Conservation (phyloP, 2,329 filamentous ascomycete genomes). For the Epichloe sylvatica region DNA sequence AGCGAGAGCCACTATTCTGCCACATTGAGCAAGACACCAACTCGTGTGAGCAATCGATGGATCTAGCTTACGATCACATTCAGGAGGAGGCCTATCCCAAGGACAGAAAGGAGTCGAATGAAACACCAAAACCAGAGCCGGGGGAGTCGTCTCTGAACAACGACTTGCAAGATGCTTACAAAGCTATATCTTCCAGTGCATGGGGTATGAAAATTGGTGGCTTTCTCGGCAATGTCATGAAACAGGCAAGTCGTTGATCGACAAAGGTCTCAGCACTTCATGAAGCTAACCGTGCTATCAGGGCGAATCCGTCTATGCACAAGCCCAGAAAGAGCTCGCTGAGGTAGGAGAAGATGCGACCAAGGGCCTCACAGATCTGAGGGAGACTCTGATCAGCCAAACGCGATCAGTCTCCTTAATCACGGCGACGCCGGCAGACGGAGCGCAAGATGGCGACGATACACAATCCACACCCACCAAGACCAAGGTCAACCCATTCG, state of each 20-base stretch:
- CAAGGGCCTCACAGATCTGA: constrained; percentile 62
- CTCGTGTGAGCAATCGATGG: constrained; percentile 44
- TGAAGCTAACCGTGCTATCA: constrained; percentile 20
- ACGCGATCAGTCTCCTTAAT: constrained; percentile 61
- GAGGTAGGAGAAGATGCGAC: constrained; percentile 68
- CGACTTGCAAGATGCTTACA: constrained; percentile 91
- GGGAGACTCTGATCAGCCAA: constrained; percentile 52
- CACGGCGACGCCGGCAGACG: constrained; percentile 20
- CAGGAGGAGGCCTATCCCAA: constrained; percentile 63
- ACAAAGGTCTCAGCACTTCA: not conserved
- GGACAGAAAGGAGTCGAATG: constrained; percentile 34
- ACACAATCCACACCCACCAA: constrained; percentile 35
- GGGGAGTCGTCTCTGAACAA: constrained; percentile 52
- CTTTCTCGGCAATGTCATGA: constrained; percentile 81
- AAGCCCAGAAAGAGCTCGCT: constrained; percentile 72
- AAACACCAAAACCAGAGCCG: constrained; percentile 26
- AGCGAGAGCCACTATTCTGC: not conserved
- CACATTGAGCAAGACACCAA: not conserved
- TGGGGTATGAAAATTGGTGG: constrained; percentile 86
- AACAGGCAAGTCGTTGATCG: constrained; percentile 48
- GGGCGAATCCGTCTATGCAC: constrained; percentile 71
- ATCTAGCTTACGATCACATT: constrained; percentile 95
- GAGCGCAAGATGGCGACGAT: constrained; percentile 19
- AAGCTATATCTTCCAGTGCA: constrained; percentile 76
- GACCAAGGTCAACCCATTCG: constrained; percentile 22